Conservation (phyloP, 176 grass and related monocot species). For the Oryza punctata region DNA sequence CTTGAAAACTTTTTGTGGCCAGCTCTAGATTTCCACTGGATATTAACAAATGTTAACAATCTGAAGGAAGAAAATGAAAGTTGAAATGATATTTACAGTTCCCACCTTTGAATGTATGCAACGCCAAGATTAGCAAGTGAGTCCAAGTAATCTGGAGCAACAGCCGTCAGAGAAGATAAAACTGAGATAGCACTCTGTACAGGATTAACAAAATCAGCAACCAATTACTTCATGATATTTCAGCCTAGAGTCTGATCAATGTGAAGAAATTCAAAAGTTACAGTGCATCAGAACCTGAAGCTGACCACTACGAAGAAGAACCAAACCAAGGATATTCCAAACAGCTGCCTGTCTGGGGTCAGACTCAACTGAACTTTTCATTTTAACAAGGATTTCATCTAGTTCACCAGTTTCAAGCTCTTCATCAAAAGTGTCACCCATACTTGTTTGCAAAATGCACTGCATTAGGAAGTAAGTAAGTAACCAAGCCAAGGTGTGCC, state of each 20-base stretch:
- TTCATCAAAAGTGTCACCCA: conserved; percentile 86
- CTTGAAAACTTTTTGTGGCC: conserved; percentile 88
- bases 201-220: conserved; percentile 48
- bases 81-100: conserved; percentile 23
- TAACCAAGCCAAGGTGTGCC: background rate
- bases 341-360: conserved; percentile 94
- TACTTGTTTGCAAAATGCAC: conserved; percentile 91
- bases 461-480: conserved; percentile 43
- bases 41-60: conserved; percentile 40
- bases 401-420: conserved; percentile 78
- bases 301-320: conserved; percentile 86
- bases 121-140: conserved; percentile 90
- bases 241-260: conserved; percentile 30
- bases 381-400: conserved; percentile 80
- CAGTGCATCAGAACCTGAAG: conserved; percentile 57
- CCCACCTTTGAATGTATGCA: conserved; percentile 88
- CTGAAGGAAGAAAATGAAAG: conserved; percentile 26
- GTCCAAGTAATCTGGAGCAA: conserved; percentile 88
- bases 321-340: conserved; percentile 93
- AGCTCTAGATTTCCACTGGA: conserved; percentile 78
- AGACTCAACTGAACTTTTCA: conserved; percentile 83
- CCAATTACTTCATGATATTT: conserved; percentile 10
- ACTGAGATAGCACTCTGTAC: conserved; percentile 91
- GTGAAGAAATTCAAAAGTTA: conserved; percentile 10
- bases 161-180: conserved; percentile 76